Evolutionary conservation across 257 asterid genomes (phyloP).

Genomic region (Avicennia marina): DNA sequence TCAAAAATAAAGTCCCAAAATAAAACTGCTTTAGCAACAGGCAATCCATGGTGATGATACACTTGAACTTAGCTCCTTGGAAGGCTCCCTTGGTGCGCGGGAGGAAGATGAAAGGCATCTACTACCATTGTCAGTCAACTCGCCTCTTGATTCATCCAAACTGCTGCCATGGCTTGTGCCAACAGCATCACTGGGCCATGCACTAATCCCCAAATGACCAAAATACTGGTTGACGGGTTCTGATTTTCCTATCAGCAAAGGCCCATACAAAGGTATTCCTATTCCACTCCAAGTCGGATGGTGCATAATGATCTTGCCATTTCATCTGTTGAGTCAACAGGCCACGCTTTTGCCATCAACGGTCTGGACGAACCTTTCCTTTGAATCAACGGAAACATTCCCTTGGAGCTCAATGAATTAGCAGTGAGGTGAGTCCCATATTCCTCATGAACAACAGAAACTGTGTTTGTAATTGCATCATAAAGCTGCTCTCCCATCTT

Average conservation of each 20-base stretch:
- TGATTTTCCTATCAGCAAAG: constrained; percentile 71
- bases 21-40: too few relatives aligned
- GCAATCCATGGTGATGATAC: background rate
- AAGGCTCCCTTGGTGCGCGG: constrained; percentile 88
- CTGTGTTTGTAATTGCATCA: constrained; percentile 74
- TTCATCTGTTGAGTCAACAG: constrained; percentile 54
- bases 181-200: constrained; percentile 89
- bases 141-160: constrained; percentile 79
- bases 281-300: constrained; percentile 34
- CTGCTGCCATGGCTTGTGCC: constrained; percentile 93
- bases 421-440: constrained; percentile 87
- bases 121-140: constrained; percentile 80
- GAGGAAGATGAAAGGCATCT: constrained; percentile 81
- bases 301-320: constrained; percentile 42
- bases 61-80: constrained; percentile 68
- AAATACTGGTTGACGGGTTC: constrained; percentile 89
- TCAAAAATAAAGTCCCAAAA: background rate
- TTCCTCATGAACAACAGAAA: constrained; percentile 71
- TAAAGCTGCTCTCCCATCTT: constrained; percentile 77
- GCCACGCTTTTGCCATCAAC: constrained; percentile 99
- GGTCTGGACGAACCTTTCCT: constrained; percentile 88
- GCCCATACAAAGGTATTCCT: constrained; percentile 80
- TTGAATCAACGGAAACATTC: constrained; percentile 96
- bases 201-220: constrained; percentile 93
- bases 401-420: constrained; percentile 84